Percentiles rank a stretch among this genome's conserved stretches.
phyloP scores from a whole-genome alignment of 768 basidiomycete species.

The Pluteus cervinus region DNA sequence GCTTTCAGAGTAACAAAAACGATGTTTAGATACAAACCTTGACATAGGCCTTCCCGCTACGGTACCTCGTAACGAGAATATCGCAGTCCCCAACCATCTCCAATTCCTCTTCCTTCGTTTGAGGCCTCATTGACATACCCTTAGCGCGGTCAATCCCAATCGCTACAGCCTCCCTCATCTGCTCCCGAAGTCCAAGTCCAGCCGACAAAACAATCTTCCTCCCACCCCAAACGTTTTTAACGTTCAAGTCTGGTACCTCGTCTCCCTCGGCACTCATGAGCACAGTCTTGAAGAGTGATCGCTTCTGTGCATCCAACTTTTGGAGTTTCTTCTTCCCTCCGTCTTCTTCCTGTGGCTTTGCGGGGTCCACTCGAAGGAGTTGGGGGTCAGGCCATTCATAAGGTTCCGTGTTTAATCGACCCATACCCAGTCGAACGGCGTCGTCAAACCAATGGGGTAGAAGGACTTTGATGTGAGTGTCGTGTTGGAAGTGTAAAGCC shows the following conservation, averaged over 20 bases:
- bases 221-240: conserved; percentile 48
- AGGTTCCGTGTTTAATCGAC: conserved; percentile 41
- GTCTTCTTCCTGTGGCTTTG: conserved; percentile 11
- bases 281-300: conserved; percentile 11
- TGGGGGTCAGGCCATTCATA: conserved; percentile 76
- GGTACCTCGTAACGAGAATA: conserved; percentile 63
- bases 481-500: conserved; percentile 51
- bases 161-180: conserved; percentile 49
- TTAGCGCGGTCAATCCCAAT: conserved; percentile 57
- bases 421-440: conserved; percentile 48
- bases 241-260: conserved; percentile 6
- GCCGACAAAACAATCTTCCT: conserved; percentile 56
- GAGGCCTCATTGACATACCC: conserved; percentile 13
- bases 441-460: conserved; percentile 94
- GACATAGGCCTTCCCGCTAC: conserved; percentile 66
- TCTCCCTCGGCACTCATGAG: no score
- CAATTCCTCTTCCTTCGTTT: conserved; percentile 25
- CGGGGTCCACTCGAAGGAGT: conserved; percentile 30
- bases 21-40: conserved; percentile 37
- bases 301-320: conserved; percentile 17
- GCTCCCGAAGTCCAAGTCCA: conserved; percentile 46
- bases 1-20: conserved; percentile 2
- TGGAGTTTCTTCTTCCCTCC: conserved; percentile 17
- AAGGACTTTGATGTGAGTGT: conserved; percentile 60
- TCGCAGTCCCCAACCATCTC: conserved; percentile 50